Conservation (phyloP, 345 rosid genomes). For the Eucalyptus cloeziana region DNA sequence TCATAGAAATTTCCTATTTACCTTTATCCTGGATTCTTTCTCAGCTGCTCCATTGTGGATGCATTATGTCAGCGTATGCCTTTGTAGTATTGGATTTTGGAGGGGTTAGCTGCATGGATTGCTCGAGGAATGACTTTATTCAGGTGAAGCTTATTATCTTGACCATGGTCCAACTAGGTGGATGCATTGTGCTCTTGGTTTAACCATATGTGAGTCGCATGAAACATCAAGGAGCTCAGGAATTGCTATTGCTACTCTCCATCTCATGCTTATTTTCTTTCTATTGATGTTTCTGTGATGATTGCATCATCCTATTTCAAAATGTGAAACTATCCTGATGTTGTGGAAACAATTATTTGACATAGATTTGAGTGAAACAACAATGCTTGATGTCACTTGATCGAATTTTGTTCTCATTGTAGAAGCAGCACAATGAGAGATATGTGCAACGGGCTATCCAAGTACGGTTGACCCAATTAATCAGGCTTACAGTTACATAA, state of each 20-base stretch:
- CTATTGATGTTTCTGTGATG: background rate
- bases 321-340: background rate
- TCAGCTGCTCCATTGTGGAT: constrained; percentile 35
- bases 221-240: background rate
- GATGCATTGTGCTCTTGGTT: background rate
- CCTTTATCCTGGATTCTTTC: background rate
- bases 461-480: background rate
- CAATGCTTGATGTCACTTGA: background rate
- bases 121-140: constrained; percentile 5
- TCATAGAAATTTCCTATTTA: background rate
- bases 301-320: background rate
- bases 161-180: background rate
- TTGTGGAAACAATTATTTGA: background rate
- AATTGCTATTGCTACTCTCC: background rate
- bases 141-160: constrained; percentile 1
- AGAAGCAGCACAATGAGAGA: background rate
- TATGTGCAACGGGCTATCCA: background rate
- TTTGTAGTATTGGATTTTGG: constrained; percentile 14
- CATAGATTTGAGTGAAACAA: background rate
- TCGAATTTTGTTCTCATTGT: background rate
- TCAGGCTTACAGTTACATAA: background rate
- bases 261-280: background rate
- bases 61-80: constrained; percentile 22
- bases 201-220: background rate
- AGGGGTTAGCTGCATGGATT: constrained; percentile 27